Evolutionary conservation across 164 flowering plant species (phyloP).

Genomic region (Litsea cubeba): DNA sequence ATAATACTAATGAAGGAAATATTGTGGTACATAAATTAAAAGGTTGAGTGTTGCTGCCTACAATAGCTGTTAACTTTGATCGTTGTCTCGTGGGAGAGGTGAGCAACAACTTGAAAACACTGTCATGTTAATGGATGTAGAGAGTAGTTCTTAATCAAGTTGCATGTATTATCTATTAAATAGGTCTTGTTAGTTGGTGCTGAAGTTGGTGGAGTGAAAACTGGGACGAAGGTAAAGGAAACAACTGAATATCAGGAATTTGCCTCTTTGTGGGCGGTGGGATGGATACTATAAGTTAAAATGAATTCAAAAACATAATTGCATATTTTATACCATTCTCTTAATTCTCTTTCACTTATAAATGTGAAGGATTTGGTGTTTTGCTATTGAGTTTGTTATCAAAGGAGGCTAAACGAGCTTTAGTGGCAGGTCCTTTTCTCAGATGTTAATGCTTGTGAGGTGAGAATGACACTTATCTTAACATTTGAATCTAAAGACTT

Average conservation of each 20-base stretch:
- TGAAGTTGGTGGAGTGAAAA: slow-evolving; percentile 59
- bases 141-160: not conserved
- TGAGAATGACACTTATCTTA: slow-evolving; percentile 14
- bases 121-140: not conserved
- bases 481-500: not conserved
- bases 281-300: no score
- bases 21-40: slow-evolving; percentile 64
- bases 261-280: not conserved
- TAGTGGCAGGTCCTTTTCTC: slow-evolving; percentile 86
- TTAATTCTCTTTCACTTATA: not conserved
- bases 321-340: not conserved
- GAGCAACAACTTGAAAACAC: not conserved
- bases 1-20: not conserved
- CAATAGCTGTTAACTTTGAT: slow-evolving; percentile 94
- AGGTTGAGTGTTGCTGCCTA: slow-evolving; percentile 93
- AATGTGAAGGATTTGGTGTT: no score
- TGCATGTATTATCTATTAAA: not conserved
- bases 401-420: not conserved
- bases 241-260: not conserved
- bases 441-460: slow-evolving; percentile 92
- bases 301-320: not conserved
- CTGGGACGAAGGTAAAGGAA: slow-evolving; percentile 75
- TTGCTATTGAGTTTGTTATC: not conserved
- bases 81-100: slow-evolving; percentile 88
- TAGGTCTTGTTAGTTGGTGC: slow-evolving; percentile 81